These are phyloP conservation scores for Escallonia herrerae DNA, from an alignment of 129 eudicot species.

Conservation along the genomic window DNA sequence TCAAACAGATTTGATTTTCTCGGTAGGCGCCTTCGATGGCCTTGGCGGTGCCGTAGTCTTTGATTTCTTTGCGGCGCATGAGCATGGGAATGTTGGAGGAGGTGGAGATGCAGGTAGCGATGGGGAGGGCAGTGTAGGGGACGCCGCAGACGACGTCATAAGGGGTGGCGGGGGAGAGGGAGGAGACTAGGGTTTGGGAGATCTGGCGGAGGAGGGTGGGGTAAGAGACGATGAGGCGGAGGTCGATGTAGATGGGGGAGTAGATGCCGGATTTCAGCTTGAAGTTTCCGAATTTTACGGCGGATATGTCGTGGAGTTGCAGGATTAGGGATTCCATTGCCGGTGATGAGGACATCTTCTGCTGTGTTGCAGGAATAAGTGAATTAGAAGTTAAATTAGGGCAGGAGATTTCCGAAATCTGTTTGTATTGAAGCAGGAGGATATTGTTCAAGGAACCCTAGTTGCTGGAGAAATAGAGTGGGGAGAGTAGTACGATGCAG, in stretches of 20 bases:
- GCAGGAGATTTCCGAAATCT: background rate
- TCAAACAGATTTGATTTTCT: conserved; percentile 39
- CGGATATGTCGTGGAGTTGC: conserved; percentile 83
- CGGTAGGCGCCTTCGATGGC: conserved; percentile 68
- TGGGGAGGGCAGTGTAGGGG: conserved; percentile 97
- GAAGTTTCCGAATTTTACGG: conserved; percentile 89
- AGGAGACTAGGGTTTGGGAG: conserved; percentile 61
- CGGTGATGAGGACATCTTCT: conserved; percentile 19
- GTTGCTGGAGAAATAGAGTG: conserved; percentile 7
- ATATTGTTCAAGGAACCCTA: conserved; percentile 20
- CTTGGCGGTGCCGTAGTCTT: conserved; percentile 77
- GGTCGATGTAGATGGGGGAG: conserved; percentile 94
- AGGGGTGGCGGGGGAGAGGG: conserved; percentile 39
- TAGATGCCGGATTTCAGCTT: conserved; percentile 85
- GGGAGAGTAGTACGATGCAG: background rate
- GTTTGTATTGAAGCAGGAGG: background rate
- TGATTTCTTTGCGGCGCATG: conserved; percentile 88
- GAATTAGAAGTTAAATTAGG: background rate
- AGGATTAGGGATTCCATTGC: conserved; percentile 75
- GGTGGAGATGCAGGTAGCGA: conserved; percentile 81
- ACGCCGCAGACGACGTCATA: conserved; percentile 93
- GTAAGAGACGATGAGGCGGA: conserved; percentile 91
- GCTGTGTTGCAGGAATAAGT: background rate
- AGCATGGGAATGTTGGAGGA: conserved; percentile 62
- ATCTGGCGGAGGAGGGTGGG: conserved; percentile 70